Percentiles rank a stretch among this genome's conserved stretches.
These are phyloP conservation scores for Peniophora sp. DNA, from an alignment of 1,284 basidiomycete genomes.

Conservation along the genomic window DNA sequence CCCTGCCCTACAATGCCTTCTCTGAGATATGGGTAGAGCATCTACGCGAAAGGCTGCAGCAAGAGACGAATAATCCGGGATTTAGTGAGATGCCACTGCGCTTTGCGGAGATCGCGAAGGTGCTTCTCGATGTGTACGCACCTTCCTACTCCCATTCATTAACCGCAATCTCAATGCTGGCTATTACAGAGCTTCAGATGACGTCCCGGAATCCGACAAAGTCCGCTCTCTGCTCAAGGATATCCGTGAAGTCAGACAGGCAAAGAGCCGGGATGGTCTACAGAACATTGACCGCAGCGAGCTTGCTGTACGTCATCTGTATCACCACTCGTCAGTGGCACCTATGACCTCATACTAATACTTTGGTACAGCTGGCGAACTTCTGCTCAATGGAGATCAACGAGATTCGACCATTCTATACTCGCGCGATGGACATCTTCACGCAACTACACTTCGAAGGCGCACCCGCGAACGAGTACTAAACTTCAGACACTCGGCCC, in stretches of 20 bases:
- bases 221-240: slow-evolving; percentile 86
- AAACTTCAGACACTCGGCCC: too few species aligned
- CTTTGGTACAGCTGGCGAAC: slow-evolving; percentile 62
- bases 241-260: slow-evolving; percentile 88
- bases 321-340: background rate
- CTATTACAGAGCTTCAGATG: slow-evolving; percentile 73
- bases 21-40: slow-evolving; percentile 45
- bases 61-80: slow-evolving; percentile 64
- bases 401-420: slow-evolving; percentile 86
- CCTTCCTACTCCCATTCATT: background rate
- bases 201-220: slow-evolving; percentile 75
- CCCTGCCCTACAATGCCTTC: background rate
- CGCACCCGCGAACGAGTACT: too few species aligned
- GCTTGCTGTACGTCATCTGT: slow-evolving; percentile 56
- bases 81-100: slow-evolving; percentile 79
- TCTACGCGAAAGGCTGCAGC: slow-evolving; percentile 62
- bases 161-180: background rate
- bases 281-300: slow-evolving; percentile 65
- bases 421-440: slow-evolving; percentile 73
- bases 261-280: slow-evolving; percentile 85
- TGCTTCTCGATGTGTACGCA: slow-evolving; percentile 82
- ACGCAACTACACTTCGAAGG: slow-evolving; percentile 25
- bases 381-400: slow-evolving; percentile 88
- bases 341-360: background rate
- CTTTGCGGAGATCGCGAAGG: slow-evolving; percentile 84